Conservation (phyloP, 2,329 filamentous ascomycete species). For the Nothophoma quercina region DNA sequence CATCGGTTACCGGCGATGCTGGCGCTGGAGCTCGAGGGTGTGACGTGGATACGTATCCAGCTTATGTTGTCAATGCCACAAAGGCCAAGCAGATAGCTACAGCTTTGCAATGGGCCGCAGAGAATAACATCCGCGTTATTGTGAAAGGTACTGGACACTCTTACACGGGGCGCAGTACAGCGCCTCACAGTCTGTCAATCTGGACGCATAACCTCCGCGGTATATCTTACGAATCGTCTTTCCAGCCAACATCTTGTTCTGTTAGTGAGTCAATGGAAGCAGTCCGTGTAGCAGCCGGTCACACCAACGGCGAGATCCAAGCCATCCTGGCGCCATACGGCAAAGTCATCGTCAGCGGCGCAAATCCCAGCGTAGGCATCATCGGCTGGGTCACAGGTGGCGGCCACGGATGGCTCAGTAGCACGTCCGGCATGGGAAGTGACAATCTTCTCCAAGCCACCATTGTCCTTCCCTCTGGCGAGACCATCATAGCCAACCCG, state of each 20-base stretch:
- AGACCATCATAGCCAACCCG: conserved; percentile 26
- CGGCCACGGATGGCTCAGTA: conserved; percentile 49
- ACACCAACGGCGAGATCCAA: conserved; percentile 29
- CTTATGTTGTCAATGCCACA: conserved; percentile 41
- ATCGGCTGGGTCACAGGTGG: conserved; percentile 52
- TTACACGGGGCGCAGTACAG: conserved; percentile 32
- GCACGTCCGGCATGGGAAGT: conserved; percentile 48
- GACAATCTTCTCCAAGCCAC: conserved; percentile 48
- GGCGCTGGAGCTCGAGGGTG: conserved; percentile 34
- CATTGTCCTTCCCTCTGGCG: conserved; percentile 39
- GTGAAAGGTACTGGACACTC: conserved; percentile 41
- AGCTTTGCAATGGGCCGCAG: conserved; percentile 33
- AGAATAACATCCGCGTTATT: conserved; percentile 33
- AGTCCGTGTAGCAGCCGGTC: conserved; percentile 31
- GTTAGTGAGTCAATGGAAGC: conserved; percentile 10
- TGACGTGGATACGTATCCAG: conserved; percentile 32
- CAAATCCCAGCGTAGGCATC: conserved; percentile 47
- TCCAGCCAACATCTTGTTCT: conserved; percentile 26
- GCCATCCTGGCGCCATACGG: conserved; percentile 22
- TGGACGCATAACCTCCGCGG: conserved; percentile 40
- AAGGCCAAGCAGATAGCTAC: conserved; percentile 23
- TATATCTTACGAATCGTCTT: conserved; percentile 33
- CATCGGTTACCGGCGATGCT: conserved; percentile 35
- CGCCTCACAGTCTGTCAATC: conserved; percentile 29
- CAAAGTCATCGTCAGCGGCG: conserved; percentile 30